phyloP scores from a whole-genome alignment of 768 basidiomycete species.

The Lactifluus rugatus region DNA sequence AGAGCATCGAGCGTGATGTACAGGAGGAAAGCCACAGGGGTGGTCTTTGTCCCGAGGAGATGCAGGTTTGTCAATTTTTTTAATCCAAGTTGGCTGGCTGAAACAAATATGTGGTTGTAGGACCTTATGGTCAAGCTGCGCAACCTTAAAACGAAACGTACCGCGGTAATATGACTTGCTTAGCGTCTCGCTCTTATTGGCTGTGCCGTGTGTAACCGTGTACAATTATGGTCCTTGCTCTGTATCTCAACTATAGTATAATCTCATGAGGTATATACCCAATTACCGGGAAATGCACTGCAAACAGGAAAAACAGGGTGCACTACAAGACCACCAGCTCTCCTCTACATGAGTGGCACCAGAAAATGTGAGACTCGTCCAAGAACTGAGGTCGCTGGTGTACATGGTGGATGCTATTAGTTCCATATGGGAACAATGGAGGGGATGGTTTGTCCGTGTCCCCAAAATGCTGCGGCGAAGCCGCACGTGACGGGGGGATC shows the following conservation, averaged over 20 bases:
- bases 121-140: conserved; percentile 40
- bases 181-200: conserved; percentile 14
- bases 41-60: conserved; percentile 55
- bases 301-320: background rate
- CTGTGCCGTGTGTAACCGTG: conserved; percentile 20
- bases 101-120: conserved; percentile 17
- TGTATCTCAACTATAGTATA: conserved; percentile 2
- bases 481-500: conserved; percentile 40
- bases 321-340: conserved; percentile 69
- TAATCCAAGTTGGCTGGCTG: background rate
- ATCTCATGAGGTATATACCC: conserved; percentile 5
- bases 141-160: conserved; percentile 45
- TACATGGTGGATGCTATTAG: background rate
- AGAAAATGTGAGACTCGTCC: conserved; percentile 84
- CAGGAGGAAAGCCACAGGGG: conserved; percentile 60
- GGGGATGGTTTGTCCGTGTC: conserved; percentile 22
- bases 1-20: conserved; percentile 69
- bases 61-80: conserved; percentile 43
- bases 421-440: conserved; percentile 2
- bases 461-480: conserved; percentile 37
- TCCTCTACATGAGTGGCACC: conserved; percentile 76
- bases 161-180: conserved; percentile 20
- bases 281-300: background rate
- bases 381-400: conserved; percentile 58
- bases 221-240: conserved; percentile 9